These are phyloP conservation scores for Trametes cinnabarina DNA, from an alignment of 768 basidiomycete species.

Conservation along the genomic window DNA sequence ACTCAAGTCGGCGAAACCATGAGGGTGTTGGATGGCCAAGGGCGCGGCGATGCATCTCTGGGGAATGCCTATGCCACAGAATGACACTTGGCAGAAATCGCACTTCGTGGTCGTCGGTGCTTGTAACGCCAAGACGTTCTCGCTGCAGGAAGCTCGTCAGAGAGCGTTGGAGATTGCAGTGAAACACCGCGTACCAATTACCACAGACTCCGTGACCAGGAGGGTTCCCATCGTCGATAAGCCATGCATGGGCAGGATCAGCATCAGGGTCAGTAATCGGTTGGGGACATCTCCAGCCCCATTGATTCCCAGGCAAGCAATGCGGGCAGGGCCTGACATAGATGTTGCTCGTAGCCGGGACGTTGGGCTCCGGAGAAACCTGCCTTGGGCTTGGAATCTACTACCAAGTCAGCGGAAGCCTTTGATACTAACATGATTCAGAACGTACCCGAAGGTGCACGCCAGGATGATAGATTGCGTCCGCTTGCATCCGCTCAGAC, in stretches of 20 bases:
- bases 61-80: constrained; percentile 79
- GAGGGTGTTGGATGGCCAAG: constrained; percentile 60
- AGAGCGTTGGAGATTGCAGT: not conserved
- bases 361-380: constrained; percentile 71
- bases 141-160: constrained; percentile 40
- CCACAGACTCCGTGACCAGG: constrained; percentile 81
- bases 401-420: not conserved
- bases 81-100: constrained; percentile 78
- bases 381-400: constrained; percentile 78
- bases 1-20: constrained; percentile 62
- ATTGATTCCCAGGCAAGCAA: constrained; percentile 65
- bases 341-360: constrained; percentile 60
- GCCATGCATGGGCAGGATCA: constrained; percentile 75
- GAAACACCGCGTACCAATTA: constrained; percentile 57
- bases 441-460: constrained; percentile 54
- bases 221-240: constrained; percentile 70
- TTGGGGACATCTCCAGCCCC: constrained; percentile 78
- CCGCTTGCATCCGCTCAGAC: constrained; percentile 76
- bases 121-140: constrained; percentile 66
- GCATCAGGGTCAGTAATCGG: constrained; percentile 71
- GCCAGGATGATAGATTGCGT: constrained; percentile 71
- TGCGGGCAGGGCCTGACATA: constrained; percentile 80
- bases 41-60: constrained; percentile 66
- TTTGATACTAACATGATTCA: not conserved
- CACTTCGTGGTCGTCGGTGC: constrained; percentile 82